Percentiles rank a stretch among this genome's conserved stretches.
Conservation (phyloP, 73 alveolate species). For the Tetrahymena thermophila region DNA sequence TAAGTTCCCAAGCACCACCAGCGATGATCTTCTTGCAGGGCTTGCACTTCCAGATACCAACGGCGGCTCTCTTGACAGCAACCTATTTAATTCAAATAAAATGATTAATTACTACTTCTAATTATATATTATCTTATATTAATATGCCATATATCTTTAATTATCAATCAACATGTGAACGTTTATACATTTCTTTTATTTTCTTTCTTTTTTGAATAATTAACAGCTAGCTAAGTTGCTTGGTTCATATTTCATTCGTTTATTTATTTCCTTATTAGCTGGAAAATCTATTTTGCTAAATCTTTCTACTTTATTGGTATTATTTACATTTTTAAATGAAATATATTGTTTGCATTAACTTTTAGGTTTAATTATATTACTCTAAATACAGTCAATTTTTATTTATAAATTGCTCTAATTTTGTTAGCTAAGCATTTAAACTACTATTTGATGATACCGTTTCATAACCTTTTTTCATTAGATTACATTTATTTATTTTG, state of each 20-base stretch:
- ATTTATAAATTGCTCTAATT: neutral
- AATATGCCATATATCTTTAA: neutral
- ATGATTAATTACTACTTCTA: neutral
- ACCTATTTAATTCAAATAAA: conserved; percentile 30
- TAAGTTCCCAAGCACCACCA: conserved; percentile 80
- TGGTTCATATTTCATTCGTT: neutral
- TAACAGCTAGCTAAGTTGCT: neutral
- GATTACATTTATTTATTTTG: no score
- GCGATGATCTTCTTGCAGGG: conserved; percentile 67
- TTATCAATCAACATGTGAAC: no score
- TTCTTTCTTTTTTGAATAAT: no score
- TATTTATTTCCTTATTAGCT: neutral
- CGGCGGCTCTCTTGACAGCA: conserved; percentile 72
- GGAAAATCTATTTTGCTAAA: neutral
- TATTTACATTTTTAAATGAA: neutral
- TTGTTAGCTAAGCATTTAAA: neutral
- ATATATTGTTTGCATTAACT: no score
- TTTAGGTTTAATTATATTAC: no score
- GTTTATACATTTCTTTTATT: no score
- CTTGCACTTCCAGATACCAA: conserved; percentile 87
- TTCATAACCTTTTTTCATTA: neutral
- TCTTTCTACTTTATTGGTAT: neutral
- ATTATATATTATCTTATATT: neutral
- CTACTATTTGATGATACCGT: neutral
- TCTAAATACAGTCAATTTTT: neutral